Conservation (phyloP, 768 basidiomycete species). For the Tricholoma matsutake region DNA sequence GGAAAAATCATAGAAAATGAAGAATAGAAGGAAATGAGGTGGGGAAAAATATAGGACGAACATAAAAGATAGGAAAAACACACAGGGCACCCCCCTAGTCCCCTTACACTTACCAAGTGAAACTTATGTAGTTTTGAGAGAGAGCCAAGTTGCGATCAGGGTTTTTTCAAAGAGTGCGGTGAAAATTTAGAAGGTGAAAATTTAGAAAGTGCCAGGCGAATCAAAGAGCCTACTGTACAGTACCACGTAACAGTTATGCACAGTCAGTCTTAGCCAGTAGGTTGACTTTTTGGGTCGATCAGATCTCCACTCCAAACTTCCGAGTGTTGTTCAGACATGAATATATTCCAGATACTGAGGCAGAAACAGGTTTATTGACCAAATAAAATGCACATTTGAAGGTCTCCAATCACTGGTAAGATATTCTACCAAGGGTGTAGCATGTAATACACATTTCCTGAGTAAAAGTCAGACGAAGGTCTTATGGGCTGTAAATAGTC, state of each 20-base stretch:
- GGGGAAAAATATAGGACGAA: too few species aligned
- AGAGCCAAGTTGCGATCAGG: not conserved
- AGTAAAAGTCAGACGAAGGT: conserved; percentile 16
- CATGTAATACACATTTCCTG: conserved; percentile 3
- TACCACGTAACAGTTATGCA: not conserved
- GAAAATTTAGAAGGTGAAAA: too few species aligned
- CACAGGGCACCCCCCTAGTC: too few species aligned
- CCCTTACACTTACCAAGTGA: too few species aligned
- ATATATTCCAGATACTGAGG: not conserved
- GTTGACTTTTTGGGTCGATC: not conserved
- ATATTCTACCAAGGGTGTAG: not conserved
- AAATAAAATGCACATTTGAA: not conserved
- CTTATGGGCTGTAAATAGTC: not conserved
- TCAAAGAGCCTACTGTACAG: conserved; percentile 1
- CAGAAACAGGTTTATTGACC: not conserved
- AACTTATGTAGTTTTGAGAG: not conserved
- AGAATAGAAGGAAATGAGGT: too few species aligned
- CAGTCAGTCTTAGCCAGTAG: not conserved
- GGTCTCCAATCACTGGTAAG: not conserved
- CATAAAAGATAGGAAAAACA: too few species aligned
- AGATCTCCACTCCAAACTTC: not conserved
- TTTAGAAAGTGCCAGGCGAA: not conserved
- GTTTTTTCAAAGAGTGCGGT: not conserved
- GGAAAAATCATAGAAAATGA: too few species aligned
- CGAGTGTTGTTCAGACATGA: not conserved